Base-by-base conservation (phyloP, 495 filamentous ascomycete genomes). In the Amorphotheca resinae region DNA sequence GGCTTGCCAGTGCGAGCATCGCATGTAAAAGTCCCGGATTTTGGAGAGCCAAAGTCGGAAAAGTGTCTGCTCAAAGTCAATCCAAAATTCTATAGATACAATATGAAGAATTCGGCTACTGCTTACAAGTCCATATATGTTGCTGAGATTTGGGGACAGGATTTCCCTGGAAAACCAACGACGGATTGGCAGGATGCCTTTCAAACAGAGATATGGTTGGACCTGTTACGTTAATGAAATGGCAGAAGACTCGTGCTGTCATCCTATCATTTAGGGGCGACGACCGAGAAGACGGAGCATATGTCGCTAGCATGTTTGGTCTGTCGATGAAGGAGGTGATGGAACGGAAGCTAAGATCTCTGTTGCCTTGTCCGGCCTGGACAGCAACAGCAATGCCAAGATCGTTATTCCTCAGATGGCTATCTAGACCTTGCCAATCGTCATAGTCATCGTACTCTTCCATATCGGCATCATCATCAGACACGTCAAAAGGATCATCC, bases 221-320 rank as follows among this genome's bases (percentile, higher is more conserved):
- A 0, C 82, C 91, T 1, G 87, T 94, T 6, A 88, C 80, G 51
- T 86, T 80, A 20, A 95, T 76, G 59, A 95, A 98, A 63, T 96
- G 87, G 55, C 80, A 80, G 58, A 96, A 98, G 12, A 95, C 76
- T 23, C 81, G 74, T 8, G 87, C 87, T 1, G 86, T 93, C 43
- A 79, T 77, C 2, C 76, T 70, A 54, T 96, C 87, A 52, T 78
- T 84, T 18, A 95, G 62, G 4, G 88, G 91, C 25, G 84, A 87
- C 2, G 80, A 85, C 15, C 73, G 66, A 18, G 79, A 70, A 3
- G 82, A 77, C 3, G 87, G 82, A 12, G 68, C 69, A 50, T 98
- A 96, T 1, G 73, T 74, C 9, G 82, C 76, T 8, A 98, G 72
- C n/a, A 88, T 67, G 42, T 84, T 80, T 1, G 70, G 66, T 37